Percentiles rank a stretch among this genome's conserved stretches.
These are phyloP conservation scores for Tricholomella constricta DNA, from an alignment of 768 basidiomycete genomes.

Conservation along the genomic window DNA sequence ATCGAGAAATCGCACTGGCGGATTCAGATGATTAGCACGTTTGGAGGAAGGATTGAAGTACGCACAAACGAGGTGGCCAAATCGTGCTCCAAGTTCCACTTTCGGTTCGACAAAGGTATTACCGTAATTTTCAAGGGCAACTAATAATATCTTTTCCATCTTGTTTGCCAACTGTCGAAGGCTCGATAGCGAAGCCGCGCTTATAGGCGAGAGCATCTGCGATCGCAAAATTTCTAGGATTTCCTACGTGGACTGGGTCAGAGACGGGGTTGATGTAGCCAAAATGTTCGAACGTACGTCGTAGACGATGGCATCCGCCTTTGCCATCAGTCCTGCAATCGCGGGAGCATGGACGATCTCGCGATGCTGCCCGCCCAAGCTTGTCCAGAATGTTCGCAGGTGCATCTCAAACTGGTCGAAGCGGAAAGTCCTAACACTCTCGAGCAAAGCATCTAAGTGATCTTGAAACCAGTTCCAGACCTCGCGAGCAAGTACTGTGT, in stretches of 20 bases:
- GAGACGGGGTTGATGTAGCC: conserved; percentile 1
- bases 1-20: conserved; percentile 83
- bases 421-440: conserved; percentile 73
- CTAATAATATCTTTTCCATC: conserved; percentile 87
- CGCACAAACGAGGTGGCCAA: conserved; percentile 87
- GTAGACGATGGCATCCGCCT: conserved; percentile 88
- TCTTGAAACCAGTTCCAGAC: conserved; percentile 94
- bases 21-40: conserved; percentile 12
- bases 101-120: conserved; percentile 91
- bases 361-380: conserved; percentile 70
- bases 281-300: conserved; percentile 61
- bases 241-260: conserved; percentile 52
- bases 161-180: conserved; percentile 84
- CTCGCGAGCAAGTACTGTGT: conserved; percentile 80
- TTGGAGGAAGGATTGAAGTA: conserved; percentile 25
- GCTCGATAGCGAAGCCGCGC: conserved; percentile 64
- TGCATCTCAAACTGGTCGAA: conserved; percentile 92
- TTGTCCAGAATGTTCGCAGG: conserved; percentile 84
- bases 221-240: conserved; percentile 83
- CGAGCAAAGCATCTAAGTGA: conserved; percentile 81
- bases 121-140: conserved; percentile 80
- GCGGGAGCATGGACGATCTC: conserved; percentile 89
- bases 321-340: conserved; percentile 85
- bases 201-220: conserved; percentile 80
- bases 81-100: conserved; percentile 87